phyloP scores from a whole-genome alignment of 352 stramenopile species.

The Phytophthora meadii region DNA sequence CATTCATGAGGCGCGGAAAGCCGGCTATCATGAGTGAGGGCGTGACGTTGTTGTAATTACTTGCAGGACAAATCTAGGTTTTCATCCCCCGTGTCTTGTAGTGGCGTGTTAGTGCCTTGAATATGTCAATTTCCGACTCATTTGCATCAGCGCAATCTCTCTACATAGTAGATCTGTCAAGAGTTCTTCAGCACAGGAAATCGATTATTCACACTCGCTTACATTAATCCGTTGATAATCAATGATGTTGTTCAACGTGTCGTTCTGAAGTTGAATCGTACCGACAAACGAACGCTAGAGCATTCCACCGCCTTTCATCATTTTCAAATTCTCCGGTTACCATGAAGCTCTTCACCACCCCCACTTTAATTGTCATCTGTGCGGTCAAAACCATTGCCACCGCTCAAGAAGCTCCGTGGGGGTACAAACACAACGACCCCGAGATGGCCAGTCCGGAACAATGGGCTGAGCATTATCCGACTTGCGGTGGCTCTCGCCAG shows the following conservation, averaged over 20 bases:
- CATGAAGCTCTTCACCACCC: constrained; percentile 2
- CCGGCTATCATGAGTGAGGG: too few relatives aligned
- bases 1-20: too few relatives aligned
- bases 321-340: too few relatives aligned
- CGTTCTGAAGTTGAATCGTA: too few relatives aligned
- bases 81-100: neutral
- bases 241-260: too few relatives aligned
- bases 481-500: constrained; percentile 35
- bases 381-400: constrained; percentile 3
- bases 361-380: neutral
- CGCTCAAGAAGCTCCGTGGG: constrained; percentile 22
- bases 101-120: neutral
- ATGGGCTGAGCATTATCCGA: constrained; percentile 35
- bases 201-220: neutral
- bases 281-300: too few relatives aligned
- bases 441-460: constrained; percentile 17
- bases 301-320: too few relatives aligned
- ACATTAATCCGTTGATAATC: too few relatives aligned
- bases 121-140: neutral
- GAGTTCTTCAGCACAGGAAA: too few relatives aligned
- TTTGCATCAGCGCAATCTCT: neutral
- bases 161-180: too few relatives aligned
- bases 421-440: constrained; percentile 26
- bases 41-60: too few relatives aligned
- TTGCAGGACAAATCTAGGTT: neutral